phyloP scores from a whole-genome alignment of 805 yeast genomes.

The Candida saitoana region DNA sequence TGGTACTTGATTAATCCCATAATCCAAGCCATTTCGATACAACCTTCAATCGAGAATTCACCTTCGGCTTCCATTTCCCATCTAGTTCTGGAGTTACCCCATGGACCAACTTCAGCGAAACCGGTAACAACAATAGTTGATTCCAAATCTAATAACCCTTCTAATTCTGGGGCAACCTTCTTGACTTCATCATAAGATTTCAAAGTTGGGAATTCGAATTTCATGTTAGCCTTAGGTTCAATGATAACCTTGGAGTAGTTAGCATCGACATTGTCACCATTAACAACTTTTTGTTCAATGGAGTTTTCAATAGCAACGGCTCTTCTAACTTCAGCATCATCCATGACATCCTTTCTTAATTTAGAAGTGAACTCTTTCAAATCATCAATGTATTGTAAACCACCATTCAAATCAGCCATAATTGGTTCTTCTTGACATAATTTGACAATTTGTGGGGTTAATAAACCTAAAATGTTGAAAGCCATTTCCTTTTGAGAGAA shows the following conservation, averaged over 20 bases:
- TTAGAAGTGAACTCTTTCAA: slow-evolving; percentile 81
- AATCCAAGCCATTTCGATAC: slow-evolving; percentile 99
- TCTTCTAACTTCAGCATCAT: slow-evolving; percentile 86
- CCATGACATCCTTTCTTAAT: slow-evolving; percentile 71
- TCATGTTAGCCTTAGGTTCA: slow-evolving; percentile 93
- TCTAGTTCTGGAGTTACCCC: slow-evolving; percentile 98
- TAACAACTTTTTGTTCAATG: slow-evolving; percentile 77
- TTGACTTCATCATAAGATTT: slow-evolving; percentile 74
- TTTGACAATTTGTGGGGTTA: slow-evolving; percentile 80
- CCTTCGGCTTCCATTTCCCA: slow-evolving; percentile 99
- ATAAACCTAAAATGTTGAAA: slow-evolving; percentile 89
- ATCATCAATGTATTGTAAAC: slow-evolving; percentile 89
- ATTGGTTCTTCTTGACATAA: slow-evolving; percentile 92
- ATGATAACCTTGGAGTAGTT: slow-evolving; percentile 74
- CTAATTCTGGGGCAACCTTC: slow-evolving; percentile 65
- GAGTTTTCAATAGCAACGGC: slow-evolving; percentile 94
- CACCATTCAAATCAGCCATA: slow-evolving; percentile 98
- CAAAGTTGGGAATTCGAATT: slow-evolving; percentile 87
- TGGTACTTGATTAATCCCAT: slow-evolving; percentile 97
- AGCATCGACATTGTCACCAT: slow-evolving; percentile 84
- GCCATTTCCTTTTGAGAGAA: slow-evolving; percentile 99
- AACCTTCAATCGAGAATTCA: slow-evolving; percentile 93
- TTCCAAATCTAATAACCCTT: slow-evolving; percentile 89
- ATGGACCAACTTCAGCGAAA: slow-evolving; percentile 97
- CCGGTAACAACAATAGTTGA: slow-evolving; percentile 94